Base-by-base conservation (phyloP, 139 green algal species). In the Chlorokybus atmophyticus region DNA sequence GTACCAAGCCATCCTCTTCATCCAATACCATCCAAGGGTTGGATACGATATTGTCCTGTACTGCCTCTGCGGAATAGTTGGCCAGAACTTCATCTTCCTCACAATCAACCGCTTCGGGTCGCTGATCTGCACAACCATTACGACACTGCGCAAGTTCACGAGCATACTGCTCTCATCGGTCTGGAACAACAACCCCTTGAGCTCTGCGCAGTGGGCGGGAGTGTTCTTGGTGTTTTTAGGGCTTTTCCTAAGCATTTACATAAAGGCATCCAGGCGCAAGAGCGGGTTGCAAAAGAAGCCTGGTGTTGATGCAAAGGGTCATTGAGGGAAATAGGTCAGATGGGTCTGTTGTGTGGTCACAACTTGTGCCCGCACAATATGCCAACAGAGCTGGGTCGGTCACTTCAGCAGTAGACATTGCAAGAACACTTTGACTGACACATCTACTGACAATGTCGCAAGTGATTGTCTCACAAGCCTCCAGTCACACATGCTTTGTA, bases 71-170 rank as follows among this genome's bases (percentile, higher is more conserved):
- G 88, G 88, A 38, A 85, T 84, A 0, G 60, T 94, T 24, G 91
- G 86, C 10, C 90, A 98, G 77, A 79, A 96, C 24, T 96, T 95
- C 75, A 97, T 98, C 42, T 98, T 98, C 65, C 76, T 79, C 57
- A 95, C 86, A 25, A 95, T 98, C 72, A 73, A 40, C 10, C 59
- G 32, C 4, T 95, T 95, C 78, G 91, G 91, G 4, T 79, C 80
- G 5, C 66, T 98, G n/a, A 60, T 77, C 29, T 90, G 85, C 66
- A 94, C 84, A 0, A 74, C 94, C 19, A 77, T 96, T 25, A 95
- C 85, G 62, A 98, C 91, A 30, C 97, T 91, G 10, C 77, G 90
- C 49, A 98, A 98, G 79, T 97, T 98, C 69, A 94, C 96, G 74
- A 94, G 82, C 73, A 96, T 97, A 57, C 62, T 98, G 61, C 63